Base-by-base conservation (phyloP, 768 basidiomycete genomes). In the Mrakia hoshinonis region DNA sequence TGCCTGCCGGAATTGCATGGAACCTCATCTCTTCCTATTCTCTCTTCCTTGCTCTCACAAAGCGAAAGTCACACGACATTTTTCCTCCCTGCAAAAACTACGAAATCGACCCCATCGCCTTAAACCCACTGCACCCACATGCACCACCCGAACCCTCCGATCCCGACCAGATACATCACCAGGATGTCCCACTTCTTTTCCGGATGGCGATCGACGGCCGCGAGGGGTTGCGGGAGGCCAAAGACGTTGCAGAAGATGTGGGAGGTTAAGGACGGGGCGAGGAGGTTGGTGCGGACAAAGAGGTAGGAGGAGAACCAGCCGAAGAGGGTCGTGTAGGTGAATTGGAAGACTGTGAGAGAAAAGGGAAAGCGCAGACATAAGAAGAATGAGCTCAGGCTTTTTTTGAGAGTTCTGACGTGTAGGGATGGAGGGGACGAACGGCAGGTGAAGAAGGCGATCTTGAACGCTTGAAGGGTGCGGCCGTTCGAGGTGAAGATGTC, bases 241-340 rank as follows among this genome's bases (percentile, higher is more conserved):
- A 97, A 94, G 63, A 89, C 78, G 77, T 99, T 99, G 82, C 96
- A 98, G 77, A 92, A 95, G 0, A 89, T 81, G 77, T 99, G 96
- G 0, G 92, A 86, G 11, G 84, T 79, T 68, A 93, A 83, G 2
- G 93, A 83, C 1, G 92, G 88, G 38, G 88, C 79, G 71, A 97
- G 80, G 5, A 92, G 93, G 20, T 78, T 79, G 81, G 73, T 6
- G 3, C 15, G 24, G 12, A 95, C 82, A 80, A 93, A 92, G 52
- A 96, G 84, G 79, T 86, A 96, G 4, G 91, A 85, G 29, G 87
- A 87, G 79, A 89, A 89, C 79, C 88, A 90, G 4, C 96, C 96
- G 75, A 98, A 98, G 18, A 97, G 76, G 4, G 91, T 92, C 9
- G 96, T 99, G 79, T 97, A 99, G 4, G 83, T 77, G 29, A 94